These are phyloP conservation scores for Paraconiothyrium sp. DNA, from an alignment of 2,329 filamentous ascomycete species.

Conservation along the genomic window DNA sequence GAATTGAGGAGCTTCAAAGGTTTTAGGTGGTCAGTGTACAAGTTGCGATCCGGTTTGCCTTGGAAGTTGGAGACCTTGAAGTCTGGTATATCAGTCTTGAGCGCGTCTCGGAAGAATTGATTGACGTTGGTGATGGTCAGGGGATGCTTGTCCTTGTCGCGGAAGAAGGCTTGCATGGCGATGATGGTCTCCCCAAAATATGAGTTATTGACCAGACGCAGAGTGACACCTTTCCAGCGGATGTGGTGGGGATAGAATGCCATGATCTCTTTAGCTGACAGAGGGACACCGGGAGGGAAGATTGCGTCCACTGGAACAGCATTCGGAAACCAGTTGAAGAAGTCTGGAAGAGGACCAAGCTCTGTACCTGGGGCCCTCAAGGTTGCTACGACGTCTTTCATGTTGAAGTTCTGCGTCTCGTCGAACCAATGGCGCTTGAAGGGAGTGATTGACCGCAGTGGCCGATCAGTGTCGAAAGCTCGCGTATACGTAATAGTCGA, in stretches of 20 bases:
- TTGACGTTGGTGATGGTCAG: constrained; percentile 10
- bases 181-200: constrained; percentile 32
- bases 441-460: constrained; percentile 7
- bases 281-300: constrained; percentile 35
- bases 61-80: constrained; percentile 25
- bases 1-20: constrained; percentile 18
- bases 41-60: constrained; percentile 24
- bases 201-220: constrained; percentile 33
- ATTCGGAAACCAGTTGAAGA: constrained; percentile 30
- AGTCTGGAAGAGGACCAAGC: background rate
- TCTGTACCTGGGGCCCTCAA: background rate
- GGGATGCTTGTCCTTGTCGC: constrained; percentile 18
- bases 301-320: constrained; percentile 32
- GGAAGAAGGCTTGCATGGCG: constrained; percentile 36
- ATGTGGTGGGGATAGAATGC: constrained; percentile 43
- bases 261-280: constrained; percentile 38
- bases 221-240: constrained; percentile 33
- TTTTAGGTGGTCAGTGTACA: constrained; percentile 24
- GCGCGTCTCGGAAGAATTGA: constrained; percentile 29
- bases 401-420: constrained; percentile 31
- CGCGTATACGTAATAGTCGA: constrained; percentile 3
- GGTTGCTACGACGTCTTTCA: constrained; percentile 12
- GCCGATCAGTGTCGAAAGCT: constrained; percentile 10
- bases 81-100: constrained; percentile 15
- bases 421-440: constrained; percentile 31